Evolutionary conservation across 2,329 filamentous ascomycete genomes (phyloP).

Genomic region (Pyrenochaeta sp.): DNA sequence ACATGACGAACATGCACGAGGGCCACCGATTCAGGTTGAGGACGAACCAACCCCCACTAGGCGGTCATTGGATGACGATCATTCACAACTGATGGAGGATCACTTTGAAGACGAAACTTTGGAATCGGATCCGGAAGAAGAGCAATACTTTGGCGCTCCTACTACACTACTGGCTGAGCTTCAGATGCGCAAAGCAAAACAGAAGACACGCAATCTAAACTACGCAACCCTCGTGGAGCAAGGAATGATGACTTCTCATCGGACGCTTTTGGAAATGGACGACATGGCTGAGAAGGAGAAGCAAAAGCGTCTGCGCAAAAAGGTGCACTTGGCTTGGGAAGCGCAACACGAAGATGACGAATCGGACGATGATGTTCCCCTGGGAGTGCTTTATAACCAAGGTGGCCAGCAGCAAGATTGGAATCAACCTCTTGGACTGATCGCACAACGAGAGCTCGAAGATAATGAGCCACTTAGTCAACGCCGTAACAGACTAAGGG

Average conservation of each 20-base stretch:
- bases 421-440: conserved; percentile 73
- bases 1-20: conserved; percentile 38
- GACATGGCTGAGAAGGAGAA: conserved; percentile 86
- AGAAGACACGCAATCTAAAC: conserved; percentile 79
- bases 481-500: conserved; percentile 77
- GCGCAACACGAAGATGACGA: conserved; percentile 60
- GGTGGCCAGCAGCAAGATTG: conserved; percentile 52
- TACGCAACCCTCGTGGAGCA: conserved; percentile 69
- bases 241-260: conserved; percentile 72
- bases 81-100: conserved; percentile 36
- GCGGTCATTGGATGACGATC: conserved; percentile 23
- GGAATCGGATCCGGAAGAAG: conserved; percentile 49
- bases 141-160: conserved; percentile 72
- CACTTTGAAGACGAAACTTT: conserved; percentile 51
- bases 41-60: conserved; percentile 23
- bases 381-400: conserved; percentile 75
- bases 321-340: conserved; percentile 91
- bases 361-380: conserved; percentile 80
- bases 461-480: conserved; percentile 89
- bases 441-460: conserved; percentile 84
- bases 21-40: conserved; percentile 26
- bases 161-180: conserved; percentile 93
- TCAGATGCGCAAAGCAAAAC: conserved; percentile 87
- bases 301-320: conserved; percentile 74
- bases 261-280: conserved; percentile 88